Base-by-base conservation (phyloP, 1,284 basidiomycete species). In the Meripilus lineatus region DNA sequence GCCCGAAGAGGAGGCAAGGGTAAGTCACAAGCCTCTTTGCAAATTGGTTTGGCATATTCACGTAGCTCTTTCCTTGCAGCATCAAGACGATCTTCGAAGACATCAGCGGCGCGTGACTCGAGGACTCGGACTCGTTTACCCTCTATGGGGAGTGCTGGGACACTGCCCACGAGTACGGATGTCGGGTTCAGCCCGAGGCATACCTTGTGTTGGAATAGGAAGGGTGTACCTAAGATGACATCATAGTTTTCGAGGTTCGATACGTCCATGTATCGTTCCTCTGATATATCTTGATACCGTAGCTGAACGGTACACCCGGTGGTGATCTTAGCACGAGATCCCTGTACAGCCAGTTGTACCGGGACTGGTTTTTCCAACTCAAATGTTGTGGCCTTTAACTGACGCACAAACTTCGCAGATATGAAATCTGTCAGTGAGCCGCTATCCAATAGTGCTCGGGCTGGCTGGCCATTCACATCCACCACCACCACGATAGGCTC, bases 371-470 rank as follows among this genome's bases (percentile, higher is more conserved):
- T 63, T 0, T 34, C 38, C 0, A 66, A 38, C 3, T 49, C 43
- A 0, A 53, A 40, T 1, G 44, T 23, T 14, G 43, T 40, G 0
- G 65, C 8, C 2, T 52, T 47, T 0, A 69, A 42, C 38, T 69
- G 65, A 36, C 69, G 63, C 0, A 51, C 66, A 2, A 71, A 21
- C 4, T 47, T 62, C 0, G 59, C 62, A 5, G 64, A 70, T 36
- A 73, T 56, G 37, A 72, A 67, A 33, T 72, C 66, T 0, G 59
- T 58, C 1, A 69, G 49, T 0, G 67, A 71, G 1, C 67, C 65
- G 0, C 58, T 50, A 33, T 71, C 64, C 0, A 71, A 17, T 6
- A 71, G 41, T 0, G 64, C 64, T 2, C 52, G 25, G 1, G 52
- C 53, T 0, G 62, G 56, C 1, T 64, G 51, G 0, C 60, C 67